Base-by-base conservation (phyloP, 2,329 filamentous ascomycete genomes). In the Fusarium sp. region DNA sequence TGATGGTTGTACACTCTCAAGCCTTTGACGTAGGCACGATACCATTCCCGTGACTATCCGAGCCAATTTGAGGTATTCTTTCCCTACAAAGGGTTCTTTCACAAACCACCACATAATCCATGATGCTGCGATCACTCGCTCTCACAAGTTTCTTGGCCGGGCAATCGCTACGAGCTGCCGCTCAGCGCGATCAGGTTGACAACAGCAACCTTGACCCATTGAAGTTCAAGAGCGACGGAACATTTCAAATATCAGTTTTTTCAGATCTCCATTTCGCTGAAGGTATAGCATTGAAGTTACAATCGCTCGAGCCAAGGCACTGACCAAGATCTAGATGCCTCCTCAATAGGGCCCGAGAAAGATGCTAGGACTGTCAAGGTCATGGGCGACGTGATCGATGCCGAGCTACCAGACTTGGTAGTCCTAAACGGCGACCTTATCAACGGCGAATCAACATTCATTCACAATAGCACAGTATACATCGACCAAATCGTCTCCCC, bases 341-440 rank as follows among this genome's bases (percentile, higher is more conserved):
- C 69, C 2, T 62, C 69, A 17, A 58, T 48, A 57, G 83, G 83
- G 0, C 81, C 83, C 4, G 73, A 79, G 28, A 82, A 85, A 63
- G 83, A 85, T 69, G 63, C 79, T 51, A 77, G 78, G 22, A 80
- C 83, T 2, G 75, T 80, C 48, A 73, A 75, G n/a, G 82, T 85
- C 7, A 79, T 85, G 22, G 74, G 79, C 13, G 69, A 71, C 8
- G 71, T 85, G 20, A 78, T 85, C 1, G 80, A 84, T 63, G 69
- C 57, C 8, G 76, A 78, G 41, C 47, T 57, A 0, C 87, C 89
- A 1, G 84, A 90, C 38, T 83, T 94, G 0, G 90, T 91, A 2
- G 87, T 94, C 4, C 79, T 93, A 12, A 93, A 93, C 63, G 92
- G 92, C 17, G 92, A 94, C 74, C 82, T 93, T 2, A 90, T 93